Evolutionary conservation across 805 yeast species (phyloP).

Genomic region (Candida germanica): DNA sequence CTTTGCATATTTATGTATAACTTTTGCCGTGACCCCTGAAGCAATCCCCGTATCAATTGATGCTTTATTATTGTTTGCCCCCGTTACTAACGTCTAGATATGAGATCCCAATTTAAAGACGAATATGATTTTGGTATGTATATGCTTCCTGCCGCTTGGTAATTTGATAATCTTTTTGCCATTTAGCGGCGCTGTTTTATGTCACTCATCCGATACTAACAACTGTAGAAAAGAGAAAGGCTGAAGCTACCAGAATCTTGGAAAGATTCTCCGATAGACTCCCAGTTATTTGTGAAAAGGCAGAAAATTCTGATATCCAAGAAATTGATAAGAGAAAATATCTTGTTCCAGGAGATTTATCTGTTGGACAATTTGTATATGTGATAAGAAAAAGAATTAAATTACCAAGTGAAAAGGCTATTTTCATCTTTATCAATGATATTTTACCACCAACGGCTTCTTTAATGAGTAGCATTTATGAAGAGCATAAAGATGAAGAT

Average conservation of each 20-base stretch:
- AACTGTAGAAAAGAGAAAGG: constrained; percentile 73
- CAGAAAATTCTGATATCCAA: constrained; percentile 92
- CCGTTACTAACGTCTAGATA: too few relatives aligned
- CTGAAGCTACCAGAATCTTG: constrained; percentile 88
- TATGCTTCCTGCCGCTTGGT: too few relatives aligned
- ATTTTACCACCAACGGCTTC: constrained; percentile 98
- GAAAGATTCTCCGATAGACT: constrained; percentile 88
- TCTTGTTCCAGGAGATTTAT: constrained; percentile 91
- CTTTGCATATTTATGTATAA: too few relatives aligned
- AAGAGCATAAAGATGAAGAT: constrained; percentile 96
- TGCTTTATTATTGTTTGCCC: too few relatives aligned
- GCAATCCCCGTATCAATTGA: too few relatives aligned
- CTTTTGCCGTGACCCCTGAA: too few relatives aligned
- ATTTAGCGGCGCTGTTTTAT: background rate
- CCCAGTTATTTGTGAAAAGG: constrained; percentile 96
- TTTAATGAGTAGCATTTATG: constrained; percentile 89
- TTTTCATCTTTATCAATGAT: constrained; percentile 94
- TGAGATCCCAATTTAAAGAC: constrained; percentile 93
- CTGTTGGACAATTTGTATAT: constrained; percentile 97
- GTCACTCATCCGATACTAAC: constrained; percentile 3
- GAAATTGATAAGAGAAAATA: constrained; percentile 97
- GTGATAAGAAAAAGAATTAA: constrained; percentile 95
- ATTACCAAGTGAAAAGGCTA: constrained; percentile 96
- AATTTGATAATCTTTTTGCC: background rate
- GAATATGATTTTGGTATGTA: constrained; percentile 70